Evolutionary conservation across 2,329 filamentous ascomycete species (phyloP).

Genomic region (Corynespora cassiicola): DNA sequence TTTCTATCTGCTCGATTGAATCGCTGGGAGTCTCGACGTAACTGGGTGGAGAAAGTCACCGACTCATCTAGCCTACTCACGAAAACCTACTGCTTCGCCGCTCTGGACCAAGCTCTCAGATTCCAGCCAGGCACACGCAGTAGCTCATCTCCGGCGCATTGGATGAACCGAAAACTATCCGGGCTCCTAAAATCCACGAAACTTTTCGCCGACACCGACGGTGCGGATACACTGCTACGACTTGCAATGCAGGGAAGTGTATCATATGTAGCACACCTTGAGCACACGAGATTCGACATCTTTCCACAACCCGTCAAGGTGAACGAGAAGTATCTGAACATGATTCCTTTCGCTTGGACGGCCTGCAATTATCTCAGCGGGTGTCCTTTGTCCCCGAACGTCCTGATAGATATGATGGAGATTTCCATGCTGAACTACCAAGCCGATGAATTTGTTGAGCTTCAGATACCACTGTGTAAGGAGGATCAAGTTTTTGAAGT

Average conservation of each 20-base stretch:
- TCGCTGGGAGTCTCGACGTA: no score
- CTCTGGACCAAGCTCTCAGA: slow-evolving; percentile 12
- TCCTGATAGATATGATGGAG: slow-evolving; percentile 34
- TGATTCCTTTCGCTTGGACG: slow-evolving; percentile 34
- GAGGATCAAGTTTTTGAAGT: no score
- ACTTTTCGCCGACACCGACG: no score
- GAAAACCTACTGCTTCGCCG: slow-evolving; percentile 32
- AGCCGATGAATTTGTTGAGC: slow-evolving; percentile 27
- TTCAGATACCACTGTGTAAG: no score
- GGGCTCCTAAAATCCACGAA: no score
- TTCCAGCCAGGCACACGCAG: not conserved
- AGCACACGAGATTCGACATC: slow-evolving; percentile 11
- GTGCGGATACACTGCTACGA: no score
- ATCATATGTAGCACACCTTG: no score
- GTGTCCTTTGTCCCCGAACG: slow-evolving; percentile 2
- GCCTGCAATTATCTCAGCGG: slow-evolving; percentile 16
- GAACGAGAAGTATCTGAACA: slow-evolving; percentile 29
- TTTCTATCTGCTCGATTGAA: no score
- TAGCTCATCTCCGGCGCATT: slow-evolving; percentile 3
- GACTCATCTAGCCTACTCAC: slow-evolving; percentile 15
- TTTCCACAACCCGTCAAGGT: slow-evolving; percentile 9
- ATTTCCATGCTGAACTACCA: slow-evolving; percentile 32
- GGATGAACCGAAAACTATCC: no score
- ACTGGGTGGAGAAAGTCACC: slow-evolving; percentile 36
- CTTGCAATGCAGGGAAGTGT: no score